Percentiles rank a stretch among this genome's conserved stretches.
Evolutionary conservation across 1,284 basidiomycete species (phyloP).

Genomic region (Ganoderma sinense): DNA sequence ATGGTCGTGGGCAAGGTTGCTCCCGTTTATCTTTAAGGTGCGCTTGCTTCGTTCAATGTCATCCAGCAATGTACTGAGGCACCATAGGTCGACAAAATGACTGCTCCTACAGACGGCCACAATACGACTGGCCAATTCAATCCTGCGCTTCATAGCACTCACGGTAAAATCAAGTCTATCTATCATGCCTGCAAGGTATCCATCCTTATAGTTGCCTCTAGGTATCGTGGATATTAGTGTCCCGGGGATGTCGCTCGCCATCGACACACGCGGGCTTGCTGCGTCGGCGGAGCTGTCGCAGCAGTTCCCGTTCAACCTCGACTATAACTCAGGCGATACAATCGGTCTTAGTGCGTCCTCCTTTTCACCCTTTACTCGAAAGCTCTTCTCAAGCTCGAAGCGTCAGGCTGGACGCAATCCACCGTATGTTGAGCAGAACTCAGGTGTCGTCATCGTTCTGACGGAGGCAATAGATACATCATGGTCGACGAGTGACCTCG

Average conservation of each 20-base stretch:
- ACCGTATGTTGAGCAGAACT: slow-evolving; percentile 11
- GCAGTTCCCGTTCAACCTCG: slow-evolving; percentile 49
- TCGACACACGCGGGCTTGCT: slow-evolving; percentile 43
- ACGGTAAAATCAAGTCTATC: neutral
- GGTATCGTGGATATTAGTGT: slow-evolving; percentile 9
- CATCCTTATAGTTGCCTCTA: neutral
- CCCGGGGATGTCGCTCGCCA: slow-evolving; percentile 27
- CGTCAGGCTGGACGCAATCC: slow-evolving; percentile 15
- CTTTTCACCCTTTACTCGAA: neutral
- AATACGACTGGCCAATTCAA: slow-evolving; percentile 13
- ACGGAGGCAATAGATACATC: slow-evolving; percentile 8
- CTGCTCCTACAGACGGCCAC: slow-evolving; percentile 5
- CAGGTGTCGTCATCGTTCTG: neutral
- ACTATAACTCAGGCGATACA: slow-evolving; percentile 46
- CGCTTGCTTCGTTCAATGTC: neutral
- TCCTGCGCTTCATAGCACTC: neutral
- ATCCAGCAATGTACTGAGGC: neutral
- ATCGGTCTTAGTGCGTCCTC: slow-evolving; percentile 44
- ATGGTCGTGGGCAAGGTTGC: slow-evolving; percentile 11
- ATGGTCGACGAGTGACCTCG: slow-evolving; percentile 36
- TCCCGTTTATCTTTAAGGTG: slow-evolving; percentile 8
- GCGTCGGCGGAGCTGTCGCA: slow-evolving; percentile 40
- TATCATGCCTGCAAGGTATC: neutral
- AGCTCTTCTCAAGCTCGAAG: neutral
- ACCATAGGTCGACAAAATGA: slow-evolving; percentile 7